Conservation (phyloP, 305 asterid species). For the Lippia alba region DNA sequence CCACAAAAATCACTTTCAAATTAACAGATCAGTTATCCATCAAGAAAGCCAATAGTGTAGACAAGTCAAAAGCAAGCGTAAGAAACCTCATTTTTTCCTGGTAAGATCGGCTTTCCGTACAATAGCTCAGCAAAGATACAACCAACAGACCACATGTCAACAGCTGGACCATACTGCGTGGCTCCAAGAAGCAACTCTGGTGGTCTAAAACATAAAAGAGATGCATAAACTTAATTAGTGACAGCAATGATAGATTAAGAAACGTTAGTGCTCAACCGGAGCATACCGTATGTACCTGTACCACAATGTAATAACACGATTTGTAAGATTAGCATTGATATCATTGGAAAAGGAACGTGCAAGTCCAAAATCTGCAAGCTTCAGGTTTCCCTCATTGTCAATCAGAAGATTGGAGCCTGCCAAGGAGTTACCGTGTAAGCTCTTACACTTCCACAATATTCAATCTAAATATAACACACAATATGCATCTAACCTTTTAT, state of each 20-base stretch:
- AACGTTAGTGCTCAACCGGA: constrained; percentile 8
- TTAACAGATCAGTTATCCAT: constrained; percentile 17
- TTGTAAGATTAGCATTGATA: constrained; percentile 83
- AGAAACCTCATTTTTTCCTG: constrained; percentile 83
- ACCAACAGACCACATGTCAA: constrained; percentile 99
- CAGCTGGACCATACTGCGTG: constrained; percentile 94
- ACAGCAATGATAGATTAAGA: constrained; percentile 16
- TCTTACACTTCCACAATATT: constrained; percentile 6
- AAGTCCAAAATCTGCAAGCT: constrained; percentile 96
- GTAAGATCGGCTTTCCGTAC: constrained; percentile 83
- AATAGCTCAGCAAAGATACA: constrained; percentile 96
- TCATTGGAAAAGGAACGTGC: constrained; percentile 88
- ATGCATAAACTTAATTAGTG: constrained; percentile 26
- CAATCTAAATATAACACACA: constrained; percentile 17
- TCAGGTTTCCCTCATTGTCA: constrained; percentile 92
- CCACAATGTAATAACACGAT: constrained; percentile 96
- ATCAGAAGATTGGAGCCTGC: constrained; percentile 97
- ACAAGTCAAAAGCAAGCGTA: constrained; percentile 24
- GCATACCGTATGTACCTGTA: constrained; percentile 66
- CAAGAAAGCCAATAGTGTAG: constrained; percentile 26
- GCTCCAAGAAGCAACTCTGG: constrained; percentile 98
- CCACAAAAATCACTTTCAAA: constrained; percentile 16
- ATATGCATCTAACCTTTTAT: constrained; percentile 68
- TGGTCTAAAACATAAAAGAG: constrained; percentile 57
- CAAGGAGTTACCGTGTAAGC: constrained; percentile 22